Conservation (phyloP, 2,329 filamentous ascomycete genomes). For the Ophiostoma perfectum region DNA sequence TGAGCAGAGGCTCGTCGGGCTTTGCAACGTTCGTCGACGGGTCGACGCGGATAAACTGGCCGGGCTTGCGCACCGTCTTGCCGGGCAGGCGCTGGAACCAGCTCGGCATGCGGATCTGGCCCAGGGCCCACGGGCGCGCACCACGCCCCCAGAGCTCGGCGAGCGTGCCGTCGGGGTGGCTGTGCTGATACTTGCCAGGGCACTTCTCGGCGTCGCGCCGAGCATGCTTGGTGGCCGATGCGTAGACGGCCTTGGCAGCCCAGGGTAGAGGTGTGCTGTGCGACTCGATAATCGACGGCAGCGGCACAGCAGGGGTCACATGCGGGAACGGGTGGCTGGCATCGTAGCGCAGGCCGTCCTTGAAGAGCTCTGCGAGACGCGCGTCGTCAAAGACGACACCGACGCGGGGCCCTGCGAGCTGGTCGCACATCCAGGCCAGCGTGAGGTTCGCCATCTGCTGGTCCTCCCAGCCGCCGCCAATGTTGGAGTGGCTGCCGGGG, state of each 20-base stretch:
- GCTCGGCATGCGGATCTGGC: constrained; percentile 31
- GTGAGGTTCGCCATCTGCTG: constrained; percentile 34
- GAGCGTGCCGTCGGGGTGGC: constrained; percentile 22
- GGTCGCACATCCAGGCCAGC: constrained; percentile 36
- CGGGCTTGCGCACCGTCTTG: constrained; percentile 33
- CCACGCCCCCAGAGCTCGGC: constrained; percentile 23
- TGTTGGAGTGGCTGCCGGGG: constrained; percentile 57
- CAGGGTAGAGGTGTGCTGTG: constrained; percentile 1
- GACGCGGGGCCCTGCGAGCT: constrained; percentile 30
- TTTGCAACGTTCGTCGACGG: constrained; percentile 35
- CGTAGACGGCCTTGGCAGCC: background rate
- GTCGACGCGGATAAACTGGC: constrained; percentile 36
- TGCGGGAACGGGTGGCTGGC: constrained; percentile 34
- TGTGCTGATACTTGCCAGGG: constrained; percentile 29
- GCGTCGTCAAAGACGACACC: constrained; percentile 33
- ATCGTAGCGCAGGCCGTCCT: constrained; percentile 31
- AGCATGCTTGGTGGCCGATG: background rate
- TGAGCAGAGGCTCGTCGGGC: constrained; percentile 34
- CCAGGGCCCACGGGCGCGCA: constrained; percentile 33
- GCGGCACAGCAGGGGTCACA: constrained; percentile 22
- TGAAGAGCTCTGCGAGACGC: constrained; percentile 30
- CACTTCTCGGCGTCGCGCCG: constrained; percentile 30
- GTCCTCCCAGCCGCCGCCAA: constrained; percentile 54
- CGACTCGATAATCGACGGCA: background rate
- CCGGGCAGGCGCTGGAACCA: constrained; percentile 30